A percentile compares a stretch with the other conserved stretches of the same genome.
Conservation (phyloP, 306 rosid species). For the Quercus gilva region DNA sequence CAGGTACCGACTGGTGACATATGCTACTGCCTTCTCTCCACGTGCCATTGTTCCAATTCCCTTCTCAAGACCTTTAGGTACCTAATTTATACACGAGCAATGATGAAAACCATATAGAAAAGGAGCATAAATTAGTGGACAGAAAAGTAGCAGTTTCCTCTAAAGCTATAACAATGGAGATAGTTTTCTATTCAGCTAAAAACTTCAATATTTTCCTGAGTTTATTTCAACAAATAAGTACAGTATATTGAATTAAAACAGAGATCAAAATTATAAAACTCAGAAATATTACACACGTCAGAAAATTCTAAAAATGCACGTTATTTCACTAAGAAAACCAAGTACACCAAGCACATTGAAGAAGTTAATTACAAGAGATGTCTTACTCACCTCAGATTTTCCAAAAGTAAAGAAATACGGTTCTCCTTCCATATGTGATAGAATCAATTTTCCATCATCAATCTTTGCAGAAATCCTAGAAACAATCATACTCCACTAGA, state of each 20-base stretch:
- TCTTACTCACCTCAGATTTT: conserved; percentile 71
- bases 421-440: conserved; percentile 65
- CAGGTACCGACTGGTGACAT: conserved; percentile 65
- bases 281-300: not conserved
- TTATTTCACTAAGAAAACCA: not conserved
- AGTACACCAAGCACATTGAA: not conserved
- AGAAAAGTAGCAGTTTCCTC: not conserved
- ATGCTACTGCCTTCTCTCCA: conserved; percentile 83
- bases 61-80: conserved; percentile 98
- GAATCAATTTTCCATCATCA: conserved; percentile 60
- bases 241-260: not conserved
- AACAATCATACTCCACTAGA: conserved; percentile 29
- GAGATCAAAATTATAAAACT: not conserved
- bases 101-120: conserved; percentile 4
- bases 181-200: not conserved
- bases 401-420: conserved; percentile 88
- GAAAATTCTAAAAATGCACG: conserved; percentile 3
- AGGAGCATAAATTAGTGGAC: not conserved
- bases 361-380: conserved; percentile 8
- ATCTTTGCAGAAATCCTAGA: conserved; percentile 85
- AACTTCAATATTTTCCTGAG: not conserved
- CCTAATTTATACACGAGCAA: conserved; percentile 43
- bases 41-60: conserved; percentile 89
- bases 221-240: not conserved
- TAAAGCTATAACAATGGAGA: conserved; percentile 13